A percentile compares a stretch with the other conserved stretches of the same genome.
Evolutionary conservation across 257 asterid species (phyloP).

Genomic region (Nicotiana obtusifolia): DNA sequence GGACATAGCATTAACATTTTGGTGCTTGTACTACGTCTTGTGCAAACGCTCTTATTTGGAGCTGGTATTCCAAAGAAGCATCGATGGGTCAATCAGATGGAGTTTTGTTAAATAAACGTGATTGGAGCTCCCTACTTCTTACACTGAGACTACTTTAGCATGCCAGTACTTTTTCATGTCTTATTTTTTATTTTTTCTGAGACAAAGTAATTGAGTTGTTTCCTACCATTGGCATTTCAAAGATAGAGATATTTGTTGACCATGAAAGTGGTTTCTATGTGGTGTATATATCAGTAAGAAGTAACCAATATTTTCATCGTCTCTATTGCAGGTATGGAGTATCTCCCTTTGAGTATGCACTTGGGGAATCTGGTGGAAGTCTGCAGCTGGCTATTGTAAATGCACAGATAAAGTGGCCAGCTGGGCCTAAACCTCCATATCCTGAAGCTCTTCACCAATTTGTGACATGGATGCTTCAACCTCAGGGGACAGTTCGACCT

Average conservation of each 20-base stretch:
- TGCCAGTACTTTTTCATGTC: not conserved
- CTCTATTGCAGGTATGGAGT: slow-evolving; percentile 68
- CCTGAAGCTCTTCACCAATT: slow-evolving; percentile 95
- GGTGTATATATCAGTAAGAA: not conserved
- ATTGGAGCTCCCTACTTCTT: not conserved
- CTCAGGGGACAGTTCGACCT: slow-evolving; percentile 87
- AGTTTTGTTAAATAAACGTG: not conserved
- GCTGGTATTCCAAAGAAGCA: not conserved
- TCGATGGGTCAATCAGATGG: not conserved
- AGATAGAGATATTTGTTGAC: not conserved
- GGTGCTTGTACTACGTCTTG: not conserved
- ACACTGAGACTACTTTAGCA: not conserved
- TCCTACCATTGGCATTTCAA: not conserved
- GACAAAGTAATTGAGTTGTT: not conserved
- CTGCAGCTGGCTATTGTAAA: slow-evolving; percentile 87
- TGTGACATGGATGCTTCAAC: slow-evolving; percentile 98
- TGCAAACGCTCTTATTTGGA: not conserved
- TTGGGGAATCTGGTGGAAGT: slow-evolving; percentile 97
- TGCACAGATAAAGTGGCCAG: slow-evolving; percentile 93
- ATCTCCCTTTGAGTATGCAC: slow-evolving; percentile 93
- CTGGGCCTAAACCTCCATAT: slow-evolving; percentile 74
- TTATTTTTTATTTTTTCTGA: not conserved
- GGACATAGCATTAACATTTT: not conserved
- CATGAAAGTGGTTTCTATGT: not conserved
- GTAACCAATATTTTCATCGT: not conserved